These are phyloP conservation scores for Dendryphion nanum DNA, from an alignment of 2,329 filamentous ascomycete genomes.

Conservation along the genomic window DNA sequence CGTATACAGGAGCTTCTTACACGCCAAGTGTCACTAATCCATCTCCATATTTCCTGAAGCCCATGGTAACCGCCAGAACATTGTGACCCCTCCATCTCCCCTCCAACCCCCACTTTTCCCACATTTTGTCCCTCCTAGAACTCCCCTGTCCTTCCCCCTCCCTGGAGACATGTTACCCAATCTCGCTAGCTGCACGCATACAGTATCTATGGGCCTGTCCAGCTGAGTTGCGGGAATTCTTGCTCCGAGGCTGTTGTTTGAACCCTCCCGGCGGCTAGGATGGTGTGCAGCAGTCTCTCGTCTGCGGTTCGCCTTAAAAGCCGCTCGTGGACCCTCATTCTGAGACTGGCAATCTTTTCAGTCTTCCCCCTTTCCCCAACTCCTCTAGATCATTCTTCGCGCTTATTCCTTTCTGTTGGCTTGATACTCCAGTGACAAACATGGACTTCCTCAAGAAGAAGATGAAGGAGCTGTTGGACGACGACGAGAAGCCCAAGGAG, in stretches of 20 bases:
- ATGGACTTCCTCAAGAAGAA: conserved; percentile 51
- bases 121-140: conserved; percentile 9
- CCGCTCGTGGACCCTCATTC: conserved; percentile 8
- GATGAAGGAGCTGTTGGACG: conserved; percentile 45
- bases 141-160: conserved; percentile 2
- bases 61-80: conserved; percentile 22
- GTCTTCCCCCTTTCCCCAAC: conserved; percentile 5
- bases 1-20: conserved; percentile 10
- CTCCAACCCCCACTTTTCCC: conserved; percentile 23
- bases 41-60: conserved; percentile 14
- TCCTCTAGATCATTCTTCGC: background rate
- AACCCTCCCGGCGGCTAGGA: conserved; percentile 1
- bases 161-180: conserved; percentile 11
- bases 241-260: conserved; percentile 3
- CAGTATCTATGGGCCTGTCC: conserved; percentile 8
- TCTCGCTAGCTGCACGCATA: conserved; percentile 18
- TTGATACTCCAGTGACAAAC: background rate
- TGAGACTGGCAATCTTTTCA: conserved; percentile 3
- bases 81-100: conserved; percentile 15
- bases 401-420: too few species aligned
- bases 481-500: conserved; percentile 31
- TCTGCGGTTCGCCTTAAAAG: conserved; percentile 17
- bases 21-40: conserved; percentile 23
- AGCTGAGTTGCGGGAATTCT: conserved; percentile 10
- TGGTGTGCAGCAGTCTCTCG: background rate